Conservation (phyloP, 2,329 filamentous ascomycete species). For the Xylariaceae sp. region DNA sequence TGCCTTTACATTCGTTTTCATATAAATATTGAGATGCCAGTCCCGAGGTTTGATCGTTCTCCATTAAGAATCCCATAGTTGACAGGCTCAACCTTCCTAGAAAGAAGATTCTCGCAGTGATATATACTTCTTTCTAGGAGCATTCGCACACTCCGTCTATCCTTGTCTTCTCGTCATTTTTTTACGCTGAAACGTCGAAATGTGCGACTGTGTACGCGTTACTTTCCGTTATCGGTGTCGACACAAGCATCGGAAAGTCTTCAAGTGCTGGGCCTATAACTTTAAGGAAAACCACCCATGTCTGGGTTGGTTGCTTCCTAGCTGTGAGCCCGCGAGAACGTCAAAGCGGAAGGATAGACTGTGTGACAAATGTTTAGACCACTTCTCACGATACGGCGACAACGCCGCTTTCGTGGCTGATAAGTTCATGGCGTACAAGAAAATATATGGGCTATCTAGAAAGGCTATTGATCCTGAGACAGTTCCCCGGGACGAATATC, state of each 20-base stretch:
- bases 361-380: slow-evolving; percentile 22
- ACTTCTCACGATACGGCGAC: slow-evolving; percentile 27
- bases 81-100: slow-evolving; percentile 2
- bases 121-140: slow-evolving; percentile 9
- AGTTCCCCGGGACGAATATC: slow-evolving; percentile 21
- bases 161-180: neutral
- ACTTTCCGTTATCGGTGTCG: slow-evolving; percentile 27
- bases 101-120: slow-evolving; percentile 6
- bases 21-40: neutral
- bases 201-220: slow-evolving; percentile 23
- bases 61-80: neutral
- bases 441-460: slow-evolving; percentile 15
- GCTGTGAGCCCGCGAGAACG: slow-evolving; percentile 10
- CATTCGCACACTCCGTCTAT: slow-evolving; percentile 1
- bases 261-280: slow-evolving; percentile 24
- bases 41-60: neutral
- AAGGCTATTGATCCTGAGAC: slow-evolving; percentile 23
- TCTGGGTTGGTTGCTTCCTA: slow-evolving; percentile 11
- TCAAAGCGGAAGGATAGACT: slow-evolving; percentile 7
- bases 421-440: slow-evolving; percentile 32
- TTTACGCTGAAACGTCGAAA: slow-evolving; percentile 1
- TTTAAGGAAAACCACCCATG: slow-evolving; percentile 18
- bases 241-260: slow-evolving; percentile 26
- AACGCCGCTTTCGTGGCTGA: slow-evolving; percentile 17
- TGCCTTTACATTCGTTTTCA: neutral